Evolutionary conservation across 371 early-diverging fungal genomes (phyloP).

Genomic region (Actinomortierella wolfii): DNA sequence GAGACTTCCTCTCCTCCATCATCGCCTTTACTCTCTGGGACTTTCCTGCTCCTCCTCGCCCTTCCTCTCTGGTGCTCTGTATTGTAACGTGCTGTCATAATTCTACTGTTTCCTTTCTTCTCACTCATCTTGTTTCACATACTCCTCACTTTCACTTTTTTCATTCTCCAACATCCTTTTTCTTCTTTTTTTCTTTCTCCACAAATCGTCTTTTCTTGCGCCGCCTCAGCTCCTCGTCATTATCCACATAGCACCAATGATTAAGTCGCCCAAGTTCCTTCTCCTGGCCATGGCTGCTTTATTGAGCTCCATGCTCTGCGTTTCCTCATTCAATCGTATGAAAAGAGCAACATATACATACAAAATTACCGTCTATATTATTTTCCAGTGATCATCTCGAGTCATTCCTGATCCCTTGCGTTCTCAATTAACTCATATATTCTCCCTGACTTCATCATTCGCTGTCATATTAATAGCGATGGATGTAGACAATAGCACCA

Average conservation of each 20-base stretch:
- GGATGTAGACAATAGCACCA: slow-evolving; percentile 31
- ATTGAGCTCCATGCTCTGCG: slow-evolving; percentile 11
- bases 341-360: no score
- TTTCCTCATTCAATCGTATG: slow-evolving; percentile 33
- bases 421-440: no score
- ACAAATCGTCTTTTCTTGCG: no score
- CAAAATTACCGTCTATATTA: background rate
- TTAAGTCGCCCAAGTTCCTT: slow-evolving; percentile 7
- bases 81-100: no score
- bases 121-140: background rate
- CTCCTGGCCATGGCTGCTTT: slow-evolving; percentile 8
- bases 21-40: no score
- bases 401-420: no score
- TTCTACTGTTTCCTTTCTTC: no score
- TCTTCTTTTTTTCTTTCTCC: background rate
- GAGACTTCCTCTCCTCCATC: no score
- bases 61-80: no score
- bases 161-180: background rate
- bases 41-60: no score
- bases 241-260: slow-evolving; percentile 6
- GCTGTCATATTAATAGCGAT: background rate
- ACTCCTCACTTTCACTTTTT: background rate
- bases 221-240: background rate
- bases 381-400: no score
- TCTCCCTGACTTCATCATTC: background rate